These are phyloP conservation scores for Pythium utonaiense DNA, from an alignment of 352 stramenopile genomes.

Conservation along the genomic window DNA sequence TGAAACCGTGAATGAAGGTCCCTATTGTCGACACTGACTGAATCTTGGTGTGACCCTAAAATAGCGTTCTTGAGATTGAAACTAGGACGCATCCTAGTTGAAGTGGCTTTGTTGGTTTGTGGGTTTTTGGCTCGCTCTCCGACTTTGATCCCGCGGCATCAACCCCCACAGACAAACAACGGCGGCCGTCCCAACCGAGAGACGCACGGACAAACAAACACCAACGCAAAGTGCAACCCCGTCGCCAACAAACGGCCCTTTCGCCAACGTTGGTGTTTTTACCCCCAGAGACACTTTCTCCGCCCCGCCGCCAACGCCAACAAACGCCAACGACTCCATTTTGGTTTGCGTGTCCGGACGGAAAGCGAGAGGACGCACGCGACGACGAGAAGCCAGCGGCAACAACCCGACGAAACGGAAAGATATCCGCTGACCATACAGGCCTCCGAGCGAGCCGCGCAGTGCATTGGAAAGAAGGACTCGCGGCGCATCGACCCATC, in stretches of 20 bases:
- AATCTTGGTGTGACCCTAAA: too few relatives aligned
- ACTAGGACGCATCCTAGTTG: slow-evolving; percentile 16
- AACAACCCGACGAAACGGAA: background rate
- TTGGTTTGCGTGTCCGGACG: background rate
- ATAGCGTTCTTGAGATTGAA: background rate
- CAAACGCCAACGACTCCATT: background rate
- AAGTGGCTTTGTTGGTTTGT: slow-evolving; percentile 17
- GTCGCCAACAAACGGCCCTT: slow-evolving; percentile 5
- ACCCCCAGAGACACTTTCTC: slow-evolving; percentile 1
- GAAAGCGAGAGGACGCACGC: background rate
- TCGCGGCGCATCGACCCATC: slow-evolving; percentile 1
- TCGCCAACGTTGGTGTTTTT: slow-evolving; percentile 1
- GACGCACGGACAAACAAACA: slow-evolving; percentile 17
- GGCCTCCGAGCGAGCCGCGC: background rate
- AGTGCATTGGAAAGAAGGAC: slow-evolving; percentile 1
- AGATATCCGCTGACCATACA: background rate
- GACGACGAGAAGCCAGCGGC: background rate
- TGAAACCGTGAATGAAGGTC: too few relatives aligned
- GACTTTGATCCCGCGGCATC: slow-evolving; percentile 8
- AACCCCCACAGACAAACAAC: slow-evolving; percentile 6
- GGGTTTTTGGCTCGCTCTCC: slow-evolving; percentile 18
- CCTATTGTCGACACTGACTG: too few relatives aligned
- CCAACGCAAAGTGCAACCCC: slow-evolving; percentile 16
- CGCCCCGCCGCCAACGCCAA: slow-evolving; percentile 1
- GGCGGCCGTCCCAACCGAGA: background rate